Percentiles rank a stretch among this genome's conserved stretches.
These are phyloP conservation scores for Pachysolen tannophilus DNA, from an alignment of 805 yeast species.

Conservation along the genomic window DNA sequence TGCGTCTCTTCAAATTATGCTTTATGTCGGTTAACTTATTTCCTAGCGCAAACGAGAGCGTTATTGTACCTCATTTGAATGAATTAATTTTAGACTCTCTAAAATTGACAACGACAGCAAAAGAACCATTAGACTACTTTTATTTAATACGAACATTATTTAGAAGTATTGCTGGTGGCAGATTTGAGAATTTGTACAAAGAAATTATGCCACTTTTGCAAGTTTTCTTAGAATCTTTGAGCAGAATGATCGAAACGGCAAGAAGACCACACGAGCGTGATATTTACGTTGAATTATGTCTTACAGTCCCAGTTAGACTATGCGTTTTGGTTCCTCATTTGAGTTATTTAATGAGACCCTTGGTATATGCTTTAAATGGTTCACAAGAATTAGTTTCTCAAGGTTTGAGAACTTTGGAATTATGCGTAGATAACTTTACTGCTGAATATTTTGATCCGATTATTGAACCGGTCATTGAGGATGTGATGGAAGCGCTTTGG, in stretches of 20 bases:
- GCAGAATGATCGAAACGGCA: constrained; percentile 75
- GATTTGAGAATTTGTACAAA: constrained; percentile 87
- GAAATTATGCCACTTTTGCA: constrained; percentile 90
- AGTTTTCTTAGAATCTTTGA: constrained; percentile 75
- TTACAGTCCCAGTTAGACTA: constrained; percentile 91
- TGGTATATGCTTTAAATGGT: constrained; percentile 85
- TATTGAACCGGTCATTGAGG: constrained; percentile 91
- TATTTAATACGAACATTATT: constrained; percentile 82
- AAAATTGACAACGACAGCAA: constrained; percentile 72
- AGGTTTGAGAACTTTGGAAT: constrained; percentile 88
- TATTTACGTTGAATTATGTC: constrained; percentile 87
- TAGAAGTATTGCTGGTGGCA: constrained; percentile 93
- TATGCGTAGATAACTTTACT: constrained; percentile 92
- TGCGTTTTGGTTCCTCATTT: constrained; percentile 92
- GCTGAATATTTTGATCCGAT: constrained; percentile 97
- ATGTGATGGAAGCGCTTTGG: constrained; percentile 91
- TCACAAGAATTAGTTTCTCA: constrained; percentile 88
- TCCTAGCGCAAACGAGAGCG: constrained; percentile 81
- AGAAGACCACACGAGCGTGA: constrained; percentile 87
- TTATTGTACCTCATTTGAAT: constrained; percentile 81
- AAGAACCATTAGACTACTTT: constrained; percentile 87
- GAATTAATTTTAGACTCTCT: constrained; percentile 75
- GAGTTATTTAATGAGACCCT: constrained; percentile 80
- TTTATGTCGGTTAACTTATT: constrained; percentile 94
- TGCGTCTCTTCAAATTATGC: constrained; percentile 82